Evolutionary conservation across 805 yeast species (phyloP).

Genomic region (Candida nemodendra): DNA sequence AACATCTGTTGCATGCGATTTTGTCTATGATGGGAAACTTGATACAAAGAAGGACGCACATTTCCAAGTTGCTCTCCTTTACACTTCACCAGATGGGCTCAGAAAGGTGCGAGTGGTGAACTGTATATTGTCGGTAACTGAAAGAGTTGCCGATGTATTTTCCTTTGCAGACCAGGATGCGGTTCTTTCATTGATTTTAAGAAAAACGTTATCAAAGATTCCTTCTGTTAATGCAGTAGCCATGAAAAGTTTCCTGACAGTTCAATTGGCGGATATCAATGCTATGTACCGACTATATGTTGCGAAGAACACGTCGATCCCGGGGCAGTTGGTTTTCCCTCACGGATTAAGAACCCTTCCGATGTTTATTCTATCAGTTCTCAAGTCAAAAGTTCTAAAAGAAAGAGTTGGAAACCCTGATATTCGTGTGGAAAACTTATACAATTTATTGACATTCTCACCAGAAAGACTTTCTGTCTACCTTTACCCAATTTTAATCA

Average conservation of each 20-base stretch:
- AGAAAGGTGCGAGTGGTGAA: conserved; percentile 88
- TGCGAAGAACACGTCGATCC: conserved; percentile 41
- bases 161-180: conserved; percentile 79
- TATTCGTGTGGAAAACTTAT: conserved; percentile 55
- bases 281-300: conserved; percentile 55
- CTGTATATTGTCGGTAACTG: conserved; percentile 76
- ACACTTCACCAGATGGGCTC: conserved; percentile 73
- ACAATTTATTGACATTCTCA: conserved; percentile 51
- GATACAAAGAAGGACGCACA: conserved; percentile 74
- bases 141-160: conserved; percentile 69
- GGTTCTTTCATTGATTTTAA: conserved; percentile 49
- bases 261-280: conserved; percentile 52
- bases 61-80: conserved; percentile 86
- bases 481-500: conserved; percentile 78
- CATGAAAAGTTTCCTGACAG: conserved; percentile 30
- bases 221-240: conserved; percentile 38
- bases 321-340: conserved; percentile 76
- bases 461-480: conserved; percentile 57
- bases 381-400: conserved; percentile 64
- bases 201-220: conserved; percentile 43
- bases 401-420: conserved; percentile 57
- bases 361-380: conserved; percentile 62
- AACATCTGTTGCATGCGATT: conserved; percentile 66
- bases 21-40: conserved; percentile 74
- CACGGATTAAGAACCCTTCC: conserved; percentile 73